Conservation (phyloP, 2,329 filamentous ascomycete species). For the Ophiocordyceps sinensis region DNA sequence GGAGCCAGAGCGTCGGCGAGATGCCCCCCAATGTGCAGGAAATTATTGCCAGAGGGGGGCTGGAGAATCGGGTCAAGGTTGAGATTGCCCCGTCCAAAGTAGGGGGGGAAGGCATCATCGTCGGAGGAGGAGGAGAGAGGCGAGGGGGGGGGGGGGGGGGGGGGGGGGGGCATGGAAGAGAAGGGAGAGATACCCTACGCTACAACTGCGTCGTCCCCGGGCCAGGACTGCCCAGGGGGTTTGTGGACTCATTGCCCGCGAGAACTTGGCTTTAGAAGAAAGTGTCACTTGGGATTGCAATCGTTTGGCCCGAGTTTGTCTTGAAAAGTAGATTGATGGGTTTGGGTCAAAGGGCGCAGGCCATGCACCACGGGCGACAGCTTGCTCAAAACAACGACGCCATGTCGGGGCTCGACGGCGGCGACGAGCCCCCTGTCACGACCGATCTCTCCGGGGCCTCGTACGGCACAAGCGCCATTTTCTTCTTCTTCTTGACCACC, state of each 20-base stretch:
- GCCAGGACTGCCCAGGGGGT: too few relatives aligned
- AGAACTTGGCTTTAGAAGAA: too few relatives aligned
- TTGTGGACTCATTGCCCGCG: too few relatives aligned
- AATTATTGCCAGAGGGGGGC: slow-evolving; percentile 62
- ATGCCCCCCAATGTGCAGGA: slow-evolving; percentile 76
- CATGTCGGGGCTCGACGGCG: slow-evolving; percentile 12
- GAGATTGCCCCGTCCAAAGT: slow-evolving; percentile 30
- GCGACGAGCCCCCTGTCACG: slow-evolving; percentile 2
- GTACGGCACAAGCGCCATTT: slow-evolving; percentile 19
- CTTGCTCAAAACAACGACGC: slow-evolving; percentile 10
- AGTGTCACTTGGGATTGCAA: too few relatives aligned
- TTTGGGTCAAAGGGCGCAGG: too few relatives aligned
- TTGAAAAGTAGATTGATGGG: too few relatives aligned
- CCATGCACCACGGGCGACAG: too few relatives aligned
- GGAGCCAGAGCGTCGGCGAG: slow-evolving; percentile 73
- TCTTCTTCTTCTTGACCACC: slow-evolving; percentile 20
- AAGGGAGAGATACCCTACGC: too few relatives aligned
- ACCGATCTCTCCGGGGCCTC: slow-evolving; percentile 6
- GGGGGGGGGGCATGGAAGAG: too few relatives aligned
- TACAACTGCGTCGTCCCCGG: too few relatives aligned
- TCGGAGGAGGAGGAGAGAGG: neutral
- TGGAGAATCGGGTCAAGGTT: slow-evolving; percentile 72
- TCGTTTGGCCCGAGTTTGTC: too few relatives aligned
- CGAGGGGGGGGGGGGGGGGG: too few relatives aligned
- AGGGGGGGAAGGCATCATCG: neutral